phyloP scores from a whole-genome alignment of 2,329 filamentous ascomycete species.

The Aspergillus sp. region DNA sequence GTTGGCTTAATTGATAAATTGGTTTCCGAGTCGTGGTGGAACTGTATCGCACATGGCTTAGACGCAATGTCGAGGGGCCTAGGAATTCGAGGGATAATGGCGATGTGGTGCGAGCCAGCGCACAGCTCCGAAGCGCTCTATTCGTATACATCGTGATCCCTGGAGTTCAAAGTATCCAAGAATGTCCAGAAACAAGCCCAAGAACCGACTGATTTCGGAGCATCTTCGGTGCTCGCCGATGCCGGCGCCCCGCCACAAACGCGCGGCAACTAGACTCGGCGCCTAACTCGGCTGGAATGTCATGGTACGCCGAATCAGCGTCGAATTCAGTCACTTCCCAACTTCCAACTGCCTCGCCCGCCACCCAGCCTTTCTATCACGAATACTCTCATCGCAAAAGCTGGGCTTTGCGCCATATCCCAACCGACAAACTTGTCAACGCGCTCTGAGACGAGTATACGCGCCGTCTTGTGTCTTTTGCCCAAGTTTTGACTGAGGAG shows the following conservation, averaged over 20 bases:
- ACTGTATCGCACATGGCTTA: conserved; percentile 19
- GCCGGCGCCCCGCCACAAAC: neutral
- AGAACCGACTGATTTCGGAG: too few species aligned
- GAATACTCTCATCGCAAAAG: too few species aligned
- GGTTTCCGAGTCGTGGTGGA: conserved; percentile 21
- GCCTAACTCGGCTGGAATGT: neutral
- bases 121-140: neutral
- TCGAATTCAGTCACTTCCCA: neutral
- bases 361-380: neutral
- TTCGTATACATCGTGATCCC: neutral
- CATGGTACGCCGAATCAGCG: neutral
- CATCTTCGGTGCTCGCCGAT: neutral
- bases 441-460: neutral
- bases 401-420: neutral
- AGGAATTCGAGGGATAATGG: conserved; percentile 33
- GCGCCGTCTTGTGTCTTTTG: neutral
- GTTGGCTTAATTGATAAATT: conserved; percentile 55
- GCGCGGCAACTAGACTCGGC: conserved; percentile 7
- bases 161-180: neutral
- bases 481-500: neutral
- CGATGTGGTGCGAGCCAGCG: conserved; percentile 7
- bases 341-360: conserved; percentile 1
- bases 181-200: too few species aligned
- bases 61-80: conserved; percentile 22
- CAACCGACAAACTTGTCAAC: neutral